Evolutionary conservation across 495 filamentous ascomycete species (phyloP).

Genomic region (Penicillium manginii): DNA sequence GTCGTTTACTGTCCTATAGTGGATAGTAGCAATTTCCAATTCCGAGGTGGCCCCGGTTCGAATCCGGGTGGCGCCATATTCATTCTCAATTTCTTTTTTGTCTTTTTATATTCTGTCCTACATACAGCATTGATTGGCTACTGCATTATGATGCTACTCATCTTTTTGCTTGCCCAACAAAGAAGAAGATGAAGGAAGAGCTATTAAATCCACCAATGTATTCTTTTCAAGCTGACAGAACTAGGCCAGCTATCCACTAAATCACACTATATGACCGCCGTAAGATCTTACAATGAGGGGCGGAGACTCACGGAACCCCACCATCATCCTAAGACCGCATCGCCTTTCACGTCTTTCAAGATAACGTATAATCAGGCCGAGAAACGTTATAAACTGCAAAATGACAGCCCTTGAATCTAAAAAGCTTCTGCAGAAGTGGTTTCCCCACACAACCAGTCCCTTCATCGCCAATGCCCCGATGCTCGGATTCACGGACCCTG

Average conservation of each 20-base stretch:
- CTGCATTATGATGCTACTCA: too few species aligned
- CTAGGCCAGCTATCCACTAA: too few species aligned
- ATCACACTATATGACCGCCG: too few species aligned
- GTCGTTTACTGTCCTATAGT: slow-evolving; percentile 1
- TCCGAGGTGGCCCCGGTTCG: slow-evolving; percentile 4
- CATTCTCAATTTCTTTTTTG: not conserved
- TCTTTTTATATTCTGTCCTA: not conserved
- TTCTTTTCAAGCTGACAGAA: too few species aligned
- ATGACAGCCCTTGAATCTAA: not conserved
- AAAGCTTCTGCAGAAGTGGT: slow-evolving; percentile 11
- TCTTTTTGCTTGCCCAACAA: too few species aligned
- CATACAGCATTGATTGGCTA: too few species aligned
- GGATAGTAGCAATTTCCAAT: not conserved
- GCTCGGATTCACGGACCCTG: slow-evolving; percentile 67
- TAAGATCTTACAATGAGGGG: too few species aligned
- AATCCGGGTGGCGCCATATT: slow-evolving; percentile 4
- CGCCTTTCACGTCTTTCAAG: not conserved
- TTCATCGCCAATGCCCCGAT: slow-evolving; percentile 67
- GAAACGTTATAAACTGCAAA: not conserved
- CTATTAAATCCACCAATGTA: too few species aligned
- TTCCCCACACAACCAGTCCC: slow-evolving; percentile 36
- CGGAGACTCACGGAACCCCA: too few species aligned
- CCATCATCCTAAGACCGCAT: not conserved
- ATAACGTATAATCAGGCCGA: not conserved
- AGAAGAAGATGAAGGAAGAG: too few species aligned